phyloP scores from a whole-genome alignment of 192 early-diverging fungal genomes.

The Rhizoclosmatium sp. region DNA sequence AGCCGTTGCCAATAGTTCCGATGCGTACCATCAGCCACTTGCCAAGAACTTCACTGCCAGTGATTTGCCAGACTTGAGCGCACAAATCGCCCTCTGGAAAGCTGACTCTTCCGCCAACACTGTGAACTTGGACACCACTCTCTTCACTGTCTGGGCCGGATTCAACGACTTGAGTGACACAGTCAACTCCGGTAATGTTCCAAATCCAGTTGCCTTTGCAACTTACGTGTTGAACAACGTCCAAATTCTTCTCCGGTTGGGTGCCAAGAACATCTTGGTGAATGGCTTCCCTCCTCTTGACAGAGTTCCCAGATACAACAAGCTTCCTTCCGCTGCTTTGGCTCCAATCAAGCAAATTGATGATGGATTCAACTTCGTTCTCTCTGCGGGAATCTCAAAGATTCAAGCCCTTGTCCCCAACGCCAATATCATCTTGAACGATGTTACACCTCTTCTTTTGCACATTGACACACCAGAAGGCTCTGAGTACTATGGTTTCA shows the following conservation, averaged over 20 bases:
- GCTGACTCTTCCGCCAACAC: neutral
- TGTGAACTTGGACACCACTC: constrained; percentile 3
- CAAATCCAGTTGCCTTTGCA: neutral
- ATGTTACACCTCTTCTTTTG: neutral
- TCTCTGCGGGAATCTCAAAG: neutral
- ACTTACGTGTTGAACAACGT: neutral
- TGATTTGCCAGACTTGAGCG: neutral
- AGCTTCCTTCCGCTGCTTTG: neutral
- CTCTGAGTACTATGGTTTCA: neutral
- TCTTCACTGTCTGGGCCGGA: constrained; percentile 21
- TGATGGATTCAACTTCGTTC: neutral
- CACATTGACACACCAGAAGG: neutral
- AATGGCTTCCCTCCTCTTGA: neutral
- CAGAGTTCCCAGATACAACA: neutral
- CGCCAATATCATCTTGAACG: neutral
- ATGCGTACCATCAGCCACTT: neutral
- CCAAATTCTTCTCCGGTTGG: neutral
- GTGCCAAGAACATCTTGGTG: neutral
- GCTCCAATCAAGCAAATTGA: neutral
- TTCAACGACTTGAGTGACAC: constrained; percentile 2
- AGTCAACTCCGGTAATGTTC: neutral
- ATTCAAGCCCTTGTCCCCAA: neutral
- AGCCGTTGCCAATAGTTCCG: neutral
- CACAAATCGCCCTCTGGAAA: neutral
- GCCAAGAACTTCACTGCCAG: neutral